Conservation (phyloP, 2,329 filamentous ascomycete genomes). For the Fusarium protoensiforme region DNA sequence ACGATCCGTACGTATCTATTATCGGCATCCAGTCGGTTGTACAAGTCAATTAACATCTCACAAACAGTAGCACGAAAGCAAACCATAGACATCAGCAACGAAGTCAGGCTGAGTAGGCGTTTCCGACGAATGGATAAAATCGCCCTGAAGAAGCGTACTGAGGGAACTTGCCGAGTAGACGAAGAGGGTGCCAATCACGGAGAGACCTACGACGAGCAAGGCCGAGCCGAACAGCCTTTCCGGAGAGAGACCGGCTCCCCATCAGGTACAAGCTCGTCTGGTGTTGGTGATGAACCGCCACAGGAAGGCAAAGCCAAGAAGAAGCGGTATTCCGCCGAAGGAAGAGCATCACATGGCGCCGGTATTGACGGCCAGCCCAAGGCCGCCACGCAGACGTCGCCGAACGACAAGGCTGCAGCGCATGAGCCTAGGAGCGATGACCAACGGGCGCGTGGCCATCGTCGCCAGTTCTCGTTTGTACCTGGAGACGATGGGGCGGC, state of each 20-base stretch:
- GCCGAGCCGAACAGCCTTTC: constrained; percentile 4
- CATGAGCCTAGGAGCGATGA: not conserved
- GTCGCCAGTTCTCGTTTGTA: constrained; percentile 45
- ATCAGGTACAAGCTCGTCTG: constrained; percentile 2
- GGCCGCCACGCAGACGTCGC: not conserved
- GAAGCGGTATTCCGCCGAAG: constrained; percentile 8
- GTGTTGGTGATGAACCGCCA: constrained; percentile 1
- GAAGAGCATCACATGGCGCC: not conserved
- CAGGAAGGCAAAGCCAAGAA: constrained; percentile 6
- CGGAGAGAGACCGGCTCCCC: not conserved
- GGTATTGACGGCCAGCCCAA: not conserved
- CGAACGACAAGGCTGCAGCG: not conserved
- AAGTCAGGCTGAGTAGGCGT: constrained; percentile 49
- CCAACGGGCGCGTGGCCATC: constrained; percentile 16
- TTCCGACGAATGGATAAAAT: constrained; percentile 21
- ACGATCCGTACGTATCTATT: constrained; percentile 25
- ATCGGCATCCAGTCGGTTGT: not conserved
- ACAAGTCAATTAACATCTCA: constrained; percentile 1
- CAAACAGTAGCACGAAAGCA: constrained; percentile 32
- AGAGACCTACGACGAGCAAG: constrained; percentile 6
- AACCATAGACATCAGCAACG: constrained; percentile 31
- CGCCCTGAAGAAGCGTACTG: not conserved
- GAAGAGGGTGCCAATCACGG: not conserved
- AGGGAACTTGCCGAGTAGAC: constrained; percentile 7
- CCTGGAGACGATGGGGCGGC: constrained; percentile 38